Percentiles rank a stretch among this genome's conserved stretches.
Conservation (phyloP, 805 yeast species). For the Cyberlindnera sargentensis region DNA sequence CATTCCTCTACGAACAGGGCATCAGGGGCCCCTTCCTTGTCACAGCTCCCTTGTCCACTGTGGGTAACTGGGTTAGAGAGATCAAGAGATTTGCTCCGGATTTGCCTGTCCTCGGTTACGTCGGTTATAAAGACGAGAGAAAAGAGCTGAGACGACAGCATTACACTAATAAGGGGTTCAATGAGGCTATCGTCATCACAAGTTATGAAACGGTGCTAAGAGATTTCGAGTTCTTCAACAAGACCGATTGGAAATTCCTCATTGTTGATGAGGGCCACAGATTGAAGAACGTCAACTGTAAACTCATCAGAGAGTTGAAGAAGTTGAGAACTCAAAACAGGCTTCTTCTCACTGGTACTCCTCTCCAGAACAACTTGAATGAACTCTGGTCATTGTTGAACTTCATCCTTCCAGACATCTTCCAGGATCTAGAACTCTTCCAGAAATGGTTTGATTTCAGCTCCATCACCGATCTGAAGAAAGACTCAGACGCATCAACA, state of each 20-base stretch:
- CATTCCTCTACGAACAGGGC: slow-evolving; percentile 72
- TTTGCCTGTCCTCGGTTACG: slow-evolving; percentile 54
- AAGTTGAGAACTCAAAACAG: slow-evolving; percentile 61
- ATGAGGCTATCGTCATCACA: slow-evolving; percentile 56
- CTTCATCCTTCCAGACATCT: slow-evolving; percentile 87
- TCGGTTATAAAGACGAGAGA: slow-evolving; percentile 58
- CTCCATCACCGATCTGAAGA: slow-evolving; percentile 38
- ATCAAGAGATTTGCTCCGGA: slow-evolving; percentile 66
- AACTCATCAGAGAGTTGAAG: slow-evolving; percentile 65
- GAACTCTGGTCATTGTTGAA: slow-evolving; percentile 92
- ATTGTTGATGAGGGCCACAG: slow-evolving; percentile 97
- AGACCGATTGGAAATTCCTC: slow-evolving; percentile 67
- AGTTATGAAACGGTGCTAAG: slow-evolving; percentile 75
- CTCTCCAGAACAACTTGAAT: slow-evolving; percentile 82
- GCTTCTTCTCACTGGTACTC: slow-evolving; percentile 89
- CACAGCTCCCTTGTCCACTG: slow-evolving; percentile 78
- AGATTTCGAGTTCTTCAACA: slow-evolving; percentile 52
- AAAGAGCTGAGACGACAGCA: slow-evolving; percentile 30
- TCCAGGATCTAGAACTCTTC: slow-evolving; percentile 81
- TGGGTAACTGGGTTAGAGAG: slow-evolving; percentile 80
- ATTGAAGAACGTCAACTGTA: slow-evolving; percentile 75
- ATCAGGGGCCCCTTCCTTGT: slow-evolving; percentile 72
- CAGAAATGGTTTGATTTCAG: slow-evolving; percentile 93
- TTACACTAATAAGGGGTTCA: slow-evolving; percentile 15
- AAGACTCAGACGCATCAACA: slow-evolving; percentile 30